A percentile compares a stretch with the other conserved stretches of the same genome.
Evolutionary conservation across 768 basidiomycete genomes (phyloP).

Genomic region (Leccinum sublutescens): DNA sequence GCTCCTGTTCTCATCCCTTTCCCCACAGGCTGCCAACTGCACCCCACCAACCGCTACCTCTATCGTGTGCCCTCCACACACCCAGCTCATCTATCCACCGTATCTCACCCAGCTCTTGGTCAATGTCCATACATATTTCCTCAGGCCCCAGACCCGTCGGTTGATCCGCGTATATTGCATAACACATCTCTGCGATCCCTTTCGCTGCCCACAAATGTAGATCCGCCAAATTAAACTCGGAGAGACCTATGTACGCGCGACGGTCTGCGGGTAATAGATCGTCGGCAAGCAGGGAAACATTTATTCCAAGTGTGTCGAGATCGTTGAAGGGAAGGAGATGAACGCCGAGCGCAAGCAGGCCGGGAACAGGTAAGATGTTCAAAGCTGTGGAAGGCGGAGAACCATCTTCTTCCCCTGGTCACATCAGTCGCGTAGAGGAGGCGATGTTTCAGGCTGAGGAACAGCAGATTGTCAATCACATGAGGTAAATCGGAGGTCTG

Average conservation of each 20-base stretch:
- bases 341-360: conserved; percentile 69
- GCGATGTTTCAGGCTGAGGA: too few relatives aligned
- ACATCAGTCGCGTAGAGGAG: conserved; percentile 41
- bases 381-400: conserved; percentile 45
- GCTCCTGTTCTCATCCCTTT: conserved; percentile 17
- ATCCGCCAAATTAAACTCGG: conserved; percentile 50
- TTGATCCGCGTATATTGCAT: conserved; percentile 67
- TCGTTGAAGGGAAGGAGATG: conserved; percentile 58
- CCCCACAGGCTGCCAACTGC: background rate
- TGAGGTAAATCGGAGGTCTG: conserved; percentile 63
- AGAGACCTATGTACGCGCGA: conserved; percentile 37
- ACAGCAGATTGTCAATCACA: conserved; percentile 52
- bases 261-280: conserved; percentile 20
- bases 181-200: conserved; percentile 74
- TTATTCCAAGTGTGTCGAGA: conserved; percentile 46
- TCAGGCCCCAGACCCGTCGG: conserved; percentile 66
- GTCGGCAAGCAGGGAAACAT: conserved; percentile 35
- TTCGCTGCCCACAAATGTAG: conserved; percentile 73
- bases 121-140: conserved; percentile 9
- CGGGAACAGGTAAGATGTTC: conserved; percentile 79
- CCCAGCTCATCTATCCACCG: background rate
- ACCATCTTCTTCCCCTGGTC: conserved; percentile 17
- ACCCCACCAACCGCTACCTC: background rate
- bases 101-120: background rate
- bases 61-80: background rate